Base-by-base conservation (phyloP, 768 basidiomycete genomes). In the Hygrocybe punicea region DNA sequence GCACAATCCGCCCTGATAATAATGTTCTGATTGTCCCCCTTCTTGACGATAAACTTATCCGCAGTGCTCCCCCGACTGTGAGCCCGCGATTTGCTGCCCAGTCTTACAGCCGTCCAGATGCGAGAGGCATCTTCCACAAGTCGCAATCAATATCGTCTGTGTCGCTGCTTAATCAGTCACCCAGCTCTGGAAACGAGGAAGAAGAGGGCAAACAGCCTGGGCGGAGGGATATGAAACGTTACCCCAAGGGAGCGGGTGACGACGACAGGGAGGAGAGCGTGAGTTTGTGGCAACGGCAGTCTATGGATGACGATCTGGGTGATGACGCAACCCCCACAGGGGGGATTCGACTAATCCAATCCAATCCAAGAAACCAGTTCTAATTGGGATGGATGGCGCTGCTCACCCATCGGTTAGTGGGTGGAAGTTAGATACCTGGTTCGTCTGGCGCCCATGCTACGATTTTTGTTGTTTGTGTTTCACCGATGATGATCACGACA, bases 231-330 rank as follows among this genome's bases (percentile, higher is more conserved):
- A n/a, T n/a, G 65, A 73, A 71, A 42, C 50, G 46, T 14, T 83
- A 84, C 57, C 80, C 81, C 4, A 76, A 73, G 52, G 78, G 76
- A n/a, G 69, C 63, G 23, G 78, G 75, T 0, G 76, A 78, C 3
- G 82, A 84, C 62, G 86, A 88, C 52, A 66, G 68, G 49, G 86
- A 87, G 55, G 86, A 88, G 71, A 83, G 82, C 54, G 67, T 80
- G 51, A 78, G 83, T 49, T 62, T 88, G 54, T 84, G 80, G 81
- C 68, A 69, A 25, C 69, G 40, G 34, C 42, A 44, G 34, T 24
- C 53, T 17, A 33, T 35, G 40, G 53, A 55, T 17, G 40, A 55
- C 33, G 53, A 45, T 34, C 53, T n/a, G n/a, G n/a, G 23, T 25
- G 14, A 14, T n/a, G 53, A 55, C 45, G 53, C 44, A 24, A 24